Conservation (phyloP, 2,329 filamentous ascomycete species). For the Trichoderma sp. region DNA sequence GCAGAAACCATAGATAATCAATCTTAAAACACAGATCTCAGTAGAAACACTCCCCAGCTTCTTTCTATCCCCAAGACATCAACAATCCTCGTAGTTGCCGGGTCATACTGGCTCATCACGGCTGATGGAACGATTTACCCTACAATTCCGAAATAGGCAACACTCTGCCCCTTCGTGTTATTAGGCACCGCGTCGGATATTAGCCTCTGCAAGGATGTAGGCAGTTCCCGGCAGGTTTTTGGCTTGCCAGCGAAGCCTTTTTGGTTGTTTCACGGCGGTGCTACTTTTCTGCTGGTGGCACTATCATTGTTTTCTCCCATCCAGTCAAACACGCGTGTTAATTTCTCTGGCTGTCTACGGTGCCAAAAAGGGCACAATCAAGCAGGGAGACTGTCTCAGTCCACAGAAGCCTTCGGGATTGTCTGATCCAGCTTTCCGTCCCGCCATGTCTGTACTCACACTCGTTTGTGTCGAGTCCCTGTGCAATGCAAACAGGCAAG, state of each 20-base stretch:
- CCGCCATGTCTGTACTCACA: neutral
- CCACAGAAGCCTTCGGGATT: neutral
- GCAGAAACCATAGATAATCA: neutral
- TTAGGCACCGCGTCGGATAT: slow-evolving; percentile 9
- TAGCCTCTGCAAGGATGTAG: slow-evolving; percentile 2
- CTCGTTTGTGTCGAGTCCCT: neutral
- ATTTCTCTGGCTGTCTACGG: neutral
- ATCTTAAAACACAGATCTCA: neutral
- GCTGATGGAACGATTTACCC: neutral
- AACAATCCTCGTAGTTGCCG: neutral
- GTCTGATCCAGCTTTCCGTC: neutral
- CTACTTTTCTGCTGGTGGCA: neutral
- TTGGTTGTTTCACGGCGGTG: slow-evolving; percentile 10
- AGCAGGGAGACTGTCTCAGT: neutral
- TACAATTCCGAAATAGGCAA: neutral
- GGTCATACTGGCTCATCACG: neutral
- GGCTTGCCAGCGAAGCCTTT: neutral
- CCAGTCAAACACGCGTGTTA: neutral
- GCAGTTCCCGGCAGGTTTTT: neutral
- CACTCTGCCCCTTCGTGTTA: neutral
- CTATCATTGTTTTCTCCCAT: neutral
- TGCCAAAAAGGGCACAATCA: neutral
- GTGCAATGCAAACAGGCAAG: neutral
- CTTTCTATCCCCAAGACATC: neutral
- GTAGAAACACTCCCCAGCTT: neutral